Conservation (phyloP, 2,329 filamentous ascomycete species). For the Arthrocladium fulminans region DNA sequence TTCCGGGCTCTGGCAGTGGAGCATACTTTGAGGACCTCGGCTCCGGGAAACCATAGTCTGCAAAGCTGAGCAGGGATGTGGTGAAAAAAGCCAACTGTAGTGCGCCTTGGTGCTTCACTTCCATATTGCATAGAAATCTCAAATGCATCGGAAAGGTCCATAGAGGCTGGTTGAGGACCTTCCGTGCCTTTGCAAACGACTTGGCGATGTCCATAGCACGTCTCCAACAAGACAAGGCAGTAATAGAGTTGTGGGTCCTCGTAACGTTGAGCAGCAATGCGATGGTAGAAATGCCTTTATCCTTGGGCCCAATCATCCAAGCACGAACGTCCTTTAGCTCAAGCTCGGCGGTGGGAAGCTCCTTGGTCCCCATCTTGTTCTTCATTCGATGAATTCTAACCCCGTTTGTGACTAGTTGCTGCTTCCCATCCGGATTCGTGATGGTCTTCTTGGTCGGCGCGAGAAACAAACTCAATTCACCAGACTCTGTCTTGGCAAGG, state of each 20-base stretch:
- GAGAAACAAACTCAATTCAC: constrained; percentile 52
- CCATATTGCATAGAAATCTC: constrained; percentile 18
- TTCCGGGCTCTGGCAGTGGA: constrained; percentile 9
- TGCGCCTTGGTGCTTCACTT: constrained; percentile 22
- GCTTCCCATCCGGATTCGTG: constrained; percentile 10
- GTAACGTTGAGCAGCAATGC: constrained; percentile 55
- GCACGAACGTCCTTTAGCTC: constrained; percentile 50
- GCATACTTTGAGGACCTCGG: background rate
- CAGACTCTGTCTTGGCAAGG: constrained; percentile 49
- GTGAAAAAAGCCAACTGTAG: constrained; percentile 24
- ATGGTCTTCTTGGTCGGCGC: constrained; percentile 41
- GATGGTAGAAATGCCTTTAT: constrained; percentile 55
- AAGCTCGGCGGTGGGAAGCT: constrained; percentile 59
- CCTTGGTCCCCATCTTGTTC: constrained; percentile 57
- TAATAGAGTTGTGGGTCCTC: constrained; percentile 23
- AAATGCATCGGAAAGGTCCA: constrained; percentile 22
- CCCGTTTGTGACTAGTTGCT: constrained; percentile 49
- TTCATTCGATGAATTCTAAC: constrained; percentile 57
- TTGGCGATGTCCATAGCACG: constrained; percentile 23
- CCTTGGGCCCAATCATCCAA: constrained; percentile 53
- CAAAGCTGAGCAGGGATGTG: constrained; percentile 19
- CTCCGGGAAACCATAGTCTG: constrained; percentile 16
- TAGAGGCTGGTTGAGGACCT: constrained; percentile 19
- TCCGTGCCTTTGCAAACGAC: constrained; percentile 22
- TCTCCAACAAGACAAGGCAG: constrained; percentile 20